These are phyloP conservation scores for Fraxinus excelsior DNA, from an alignment of 257 asterid species.

Conservation along the genomic window DNA sequence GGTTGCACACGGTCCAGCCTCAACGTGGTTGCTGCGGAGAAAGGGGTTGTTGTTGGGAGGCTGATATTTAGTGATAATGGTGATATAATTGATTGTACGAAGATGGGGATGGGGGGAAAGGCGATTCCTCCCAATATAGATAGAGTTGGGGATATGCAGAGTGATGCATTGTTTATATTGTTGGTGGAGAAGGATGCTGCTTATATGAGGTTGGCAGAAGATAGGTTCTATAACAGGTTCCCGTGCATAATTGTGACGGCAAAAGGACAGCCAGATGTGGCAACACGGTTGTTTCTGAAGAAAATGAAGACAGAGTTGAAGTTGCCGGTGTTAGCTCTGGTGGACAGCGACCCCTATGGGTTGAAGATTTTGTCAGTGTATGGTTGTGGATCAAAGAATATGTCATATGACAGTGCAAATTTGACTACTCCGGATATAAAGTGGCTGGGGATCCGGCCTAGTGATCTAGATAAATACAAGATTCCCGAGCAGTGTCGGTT, in stretches of 20 bases:
- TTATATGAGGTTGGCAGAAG: constrained; percentile 79
- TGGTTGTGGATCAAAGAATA: constrained; percentile 87
- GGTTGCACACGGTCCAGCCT: constrained; percentile 89
- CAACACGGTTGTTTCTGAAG: constrained; percentile 74
- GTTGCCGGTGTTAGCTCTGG: constrained; percentile 79
- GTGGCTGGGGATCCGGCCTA: constrained; percentile 86
- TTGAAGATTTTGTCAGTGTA: constrained; percentile 76
- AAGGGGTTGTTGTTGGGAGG: constrained; percentile 87
- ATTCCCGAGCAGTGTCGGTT: constrained; percentile 85
- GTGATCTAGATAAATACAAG: constrained; percentile 80
- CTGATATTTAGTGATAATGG: constrained; percentile 78
- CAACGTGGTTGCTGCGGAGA: constrained; percentile 77
- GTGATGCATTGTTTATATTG: constrained; percentile 78
- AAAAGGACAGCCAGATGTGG: constrained; percentile 84
- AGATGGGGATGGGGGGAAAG: constrained; percentile 95
- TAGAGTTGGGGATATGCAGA: constrained; percentile 89
- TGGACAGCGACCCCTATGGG: constrained; percentile 88
- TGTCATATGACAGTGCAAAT: constrained; percentile 89
- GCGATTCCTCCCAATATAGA: constrained; percentile 92
- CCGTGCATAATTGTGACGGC: constrained; percentile 91
- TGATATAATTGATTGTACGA: constrained; percentile 86
- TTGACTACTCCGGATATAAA: constrained; percentile 86
- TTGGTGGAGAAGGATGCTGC: constrained; percentile 93
- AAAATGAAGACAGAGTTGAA: constrained; percentile 87
- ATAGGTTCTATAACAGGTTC: constrained; percentile 73